Percentiles rank a stretch among this genome's conserved stretches.
Conservation (phyloP, 2,329 filamentous ascomycete genomes). For the Calycina marina region DNA sequence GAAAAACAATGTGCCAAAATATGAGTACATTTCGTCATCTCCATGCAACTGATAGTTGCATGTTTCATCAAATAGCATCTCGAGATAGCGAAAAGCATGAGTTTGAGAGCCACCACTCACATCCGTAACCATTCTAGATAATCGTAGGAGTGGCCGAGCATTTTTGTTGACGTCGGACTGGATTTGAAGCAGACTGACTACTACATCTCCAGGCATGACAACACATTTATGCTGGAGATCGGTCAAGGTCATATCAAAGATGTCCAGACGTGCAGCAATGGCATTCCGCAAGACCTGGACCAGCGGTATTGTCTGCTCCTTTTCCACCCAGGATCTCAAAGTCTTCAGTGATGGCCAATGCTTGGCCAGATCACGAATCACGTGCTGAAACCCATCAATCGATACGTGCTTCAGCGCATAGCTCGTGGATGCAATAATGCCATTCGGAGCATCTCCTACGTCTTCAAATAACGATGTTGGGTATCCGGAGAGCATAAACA, state of each 20-base stretch:
- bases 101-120: conserved; percentile 29
- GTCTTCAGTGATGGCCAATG: conserved; percentile 32
- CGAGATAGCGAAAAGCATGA: conserved; percentile 55
- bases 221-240: conserved; percentile 46
- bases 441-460: conserved; percentile 24
- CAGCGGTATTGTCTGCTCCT: conserved; percentile 17
- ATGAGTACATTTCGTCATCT: conserved; percentile 43
- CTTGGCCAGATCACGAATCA: conserved; percentile 29
- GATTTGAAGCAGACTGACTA: conserved; percentile 53
- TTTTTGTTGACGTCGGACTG: conserved; percentile 39
- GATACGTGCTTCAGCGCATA: conserved; percentile 25
- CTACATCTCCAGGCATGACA: conserved; percentile 32
- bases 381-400: conserved; percentile 19
- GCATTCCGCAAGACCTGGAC: conserved; percentile 20
- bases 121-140: conserved; percentile 47
- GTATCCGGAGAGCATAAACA: conserved; percentile 76
- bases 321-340: conserved; percentile 33
- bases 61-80: conserved; percentile 59
- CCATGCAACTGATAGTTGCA: conserved; percentile 57
- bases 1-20: conserved; percentile 57
- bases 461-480: conserved; percentile 54
- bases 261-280: conserved; percentile 29
- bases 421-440: conserved; percentile 16
- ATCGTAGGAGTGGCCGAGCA: conserved; percentile 39
- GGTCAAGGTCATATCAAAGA: conserved; percentile 45